Evolutionary conservation across 345 rosid species (phyloP), one percentile per base, ranked within the genome.

Genomic region (Salix koriyanagi): DNA sequence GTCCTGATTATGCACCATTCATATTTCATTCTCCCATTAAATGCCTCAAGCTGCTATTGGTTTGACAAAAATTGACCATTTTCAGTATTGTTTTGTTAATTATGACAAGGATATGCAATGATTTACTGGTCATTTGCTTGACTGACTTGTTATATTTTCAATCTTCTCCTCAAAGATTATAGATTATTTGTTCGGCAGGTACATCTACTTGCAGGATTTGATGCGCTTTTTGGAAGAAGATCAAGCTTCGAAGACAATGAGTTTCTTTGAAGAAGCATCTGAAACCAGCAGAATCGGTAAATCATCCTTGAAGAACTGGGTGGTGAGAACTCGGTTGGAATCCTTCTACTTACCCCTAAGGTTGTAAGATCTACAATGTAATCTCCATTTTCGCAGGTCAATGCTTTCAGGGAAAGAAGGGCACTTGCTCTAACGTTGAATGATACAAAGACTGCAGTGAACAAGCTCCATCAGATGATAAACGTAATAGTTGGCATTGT

Each of bases 371-470:
- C 66, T 23, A n/a, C 25, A 26, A 14, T 41, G 42, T 6, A 34
- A 32, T 18, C 15, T n/a, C 14, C 16, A 7, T 13, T 23, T 72
- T 13, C 81, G 23, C 80, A 95, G 97, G 93, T 95, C 25, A 89
- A 89, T 85, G 94, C 89, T 54, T 96, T 91, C 76, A 90, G 99
- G 83, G 98, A 93, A 79, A 85, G 98, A 79, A 89, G 87, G 83
- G 99, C 99, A 46, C 98, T 96, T 54, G 92, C 99, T n/a, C 56
- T 96, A 79, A 91, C 99, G 4, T 80, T 95, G 61, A 93, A 95
- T 50, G 98, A 93, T 72, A 93, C 99, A 37, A 93, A 95, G 76
- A 95, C 99, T 52, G 99, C 98, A 0, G 97, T 96, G 74, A 89
- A 90, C 87, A 92, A 87, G 80, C 98, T 96, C 41, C 97, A 92